Base-by-base conservation (phyloP, 345 rosid species). In the Citrus trifoliata region DNA sequence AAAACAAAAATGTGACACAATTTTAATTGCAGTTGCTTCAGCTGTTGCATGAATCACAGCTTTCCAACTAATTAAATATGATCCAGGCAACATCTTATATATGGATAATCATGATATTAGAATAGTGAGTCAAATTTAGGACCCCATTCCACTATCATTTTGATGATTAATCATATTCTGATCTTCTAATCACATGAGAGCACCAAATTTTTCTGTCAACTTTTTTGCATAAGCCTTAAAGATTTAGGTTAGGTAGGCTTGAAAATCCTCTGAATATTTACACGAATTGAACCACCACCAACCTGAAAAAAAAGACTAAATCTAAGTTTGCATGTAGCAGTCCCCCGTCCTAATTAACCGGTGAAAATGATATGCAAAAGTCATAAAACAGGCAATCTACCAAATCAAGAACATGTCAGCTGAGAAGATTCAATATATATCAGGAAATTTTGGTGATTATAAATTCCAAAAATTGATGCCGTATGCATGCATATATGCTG, bases 231-330 rank as follows among this genome's bases (percentile, higher is more conserved):
- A 4, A 32, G 33, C 33, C 33, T 32, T 69, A 71, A 74, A 79
- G 19, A 79, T 76, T 79, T 78, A 67, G 75, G 83, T 91, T 88
- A 82, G 92, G 92, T 91, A 56, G 83, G 79, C 85, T 56, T 73
- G 81, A 85, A 82, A 86, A 84, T 84, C 84, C 25, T 69, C 61
- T 67, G 76, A 74, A 75, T 67, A 30, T n/a, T 73, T 73, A 75
- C 48, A 53, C 48, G 59, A 76, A 77, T 79, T 51, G 46, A 60
- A 61, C 67, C 64, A 24, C 32, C 78, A 55, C 56, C 77, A 71
- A 28, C 42, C 46, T 64, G 75, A 64, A 42, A 48, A n/a, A 19
- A n/a, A 18, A 65, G 53, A 62, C 76, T 68, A 73, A 74, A 84
- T 78, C 79, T 48, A 73, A 68, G 81, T 30, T 76, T 76, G 37